These are phyloP conservation scores for Citrus trifoliata DNA, from an alignment of 345 rosid genomes.

Conservation along the genomic window DNA sequence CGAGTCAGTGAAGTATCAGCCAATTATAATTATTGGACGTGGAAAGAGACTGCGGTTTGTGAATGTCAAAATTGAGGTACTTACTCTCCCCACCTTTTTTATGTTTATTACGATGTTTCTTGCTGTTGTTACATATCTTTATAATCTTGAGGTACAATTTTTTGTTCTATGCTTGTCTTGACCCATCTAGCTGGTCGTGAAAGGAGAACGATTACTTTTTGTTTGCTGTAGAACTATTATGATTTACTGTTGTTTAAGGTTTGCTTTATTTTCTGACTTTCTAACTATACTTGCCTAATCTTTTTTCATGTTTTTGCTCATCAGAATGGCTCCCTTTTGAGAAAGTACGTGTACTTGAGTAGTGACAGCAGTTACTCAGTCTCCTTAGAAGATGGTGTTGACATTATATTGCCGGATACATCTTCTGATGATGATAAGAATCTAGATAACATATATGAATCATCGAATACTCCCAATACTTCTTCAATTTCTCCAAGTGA, in stretches of 20 bases:
- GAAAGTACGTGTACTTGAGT: conserved; percentile 81
- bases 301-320: conserved; percentile 18
- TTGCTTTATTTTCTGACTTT: conserved; percentile 8
- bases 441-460: conserved; percentile 32
- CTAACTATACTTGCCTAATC: neutral
- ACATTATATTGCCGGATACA: conserved; percentile 57
- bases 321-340: conserved; percentile 87
- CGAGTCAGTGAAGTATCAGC: conserved; percentile 46
- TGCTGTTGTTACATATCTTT: neutral
- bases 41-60: conserved; percentile 91
- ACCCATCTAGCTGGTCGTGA: neutral
- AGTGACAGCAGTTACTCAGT: conserved; percentile 89
- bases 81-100: conserved; percentile 12
- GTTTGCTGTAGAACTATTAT: neutral
- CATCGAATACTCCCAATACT: conserved; percentile 34
- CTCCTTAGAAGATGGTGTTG: conserved; percentile 81
- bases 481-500: conserved; percentile 38
- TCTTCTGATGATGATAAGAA: conserved; percentile 42
- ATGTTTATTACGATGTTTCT: neutral
- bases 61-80: conserved; percentile 89
- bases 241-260: neutral
- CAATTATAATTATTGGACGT: conserved; percentile 81
- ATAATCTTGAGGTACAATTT: neutral
- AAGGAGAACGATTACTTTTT: neutral
- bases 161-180: neutral